Evolutionary conservation across 2,329 filamentous ascomycete genomes (phyloP), one percentile per base, ranked within the genome.

Genomic region (Whalleya microplaca): DNA sequence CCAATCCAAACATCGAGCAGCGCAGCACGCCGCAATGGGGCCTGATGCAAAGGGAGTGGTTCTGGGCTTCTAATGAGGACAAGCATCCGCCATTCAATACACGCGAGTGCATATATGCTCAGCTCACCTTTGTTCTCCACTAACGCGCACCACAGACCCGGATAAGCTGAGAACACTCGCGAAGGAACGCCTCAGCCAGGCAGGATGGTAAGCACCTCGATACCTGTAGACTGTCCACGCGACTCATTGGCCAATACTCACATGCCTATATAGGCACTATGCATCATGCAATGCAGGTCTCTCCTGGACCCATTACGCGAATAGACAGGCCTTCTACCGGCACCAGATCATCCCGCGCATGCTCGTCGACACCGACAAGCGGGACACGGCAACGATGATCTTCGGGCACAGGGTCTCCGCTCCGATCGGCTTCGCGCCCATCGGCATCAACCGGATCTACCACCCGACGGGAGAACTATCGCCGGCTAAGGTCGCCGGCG

Each of bases 371-470:
- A 87, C 82, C 7, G 85, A 83, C 65, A 71, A 70, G 29, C 80
- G 84, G 40, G 84, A 87, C 64, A 85, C 83, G 1, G 71, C 72
- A 1, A 83, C 83, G 12, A 74, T 72, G 3, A 83, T 89, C 58
- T 88, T 87, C 69, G 82, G 84, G 14, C 82, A 87, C 68, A 76
- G 78, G 47, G 80, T 84, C 14, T 75, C 79, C 2, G 84, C 84
- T 0, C 85, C 85, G 0, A 82, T 88, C 48, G 84, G 83, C n/a
- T 85, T 88, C 64, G 82, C 85, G 0, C 84, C 85, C 0, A 81
- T 88, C 23, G 85, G 85, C 3, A 87, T 88, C 63, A 87, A 88
- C 73, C 81, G 82, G 59, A 88, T 88, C 63, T 88, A 87, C 72
- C 78, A 88, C 63, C 76, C 79, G 0, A 67, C 72, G 0, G 85